phyloP scores from a whole-genome alignment of 805 yeast species.

The Ogataea pignaliae region DNA sequence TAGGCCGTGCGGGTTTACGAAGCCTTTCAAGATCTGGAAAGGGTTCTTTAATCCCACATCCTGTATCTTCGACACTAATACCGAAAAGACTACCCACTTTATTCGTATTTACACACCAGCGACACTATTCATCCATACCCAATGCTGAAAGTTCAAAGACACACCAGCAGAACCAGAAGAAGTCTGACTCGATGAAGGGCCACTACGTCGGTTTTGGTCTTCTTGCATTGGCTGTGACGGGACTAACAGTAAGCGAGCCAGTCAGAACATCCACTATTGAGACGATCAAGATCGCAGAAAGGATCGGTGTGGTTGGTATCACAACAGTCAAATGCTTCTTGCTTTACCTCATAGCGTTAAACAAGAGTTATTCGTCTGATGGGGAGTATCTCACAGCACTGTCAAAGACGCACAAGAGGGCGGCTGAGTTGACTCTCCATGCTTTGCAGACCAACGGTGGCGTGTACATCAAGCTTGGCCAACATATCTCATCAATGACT shows the following conservation, averaged over 20 bases:
- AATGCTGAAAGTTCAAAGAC: too few species aligned
- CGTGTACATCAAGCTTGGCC: slow-evolving; percentile 89
- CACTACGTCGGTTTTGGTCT: slow-evolving; percentile 21
- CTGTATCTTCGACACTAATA: too few species aligned
- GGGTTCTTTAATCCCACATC: too few species aligned
- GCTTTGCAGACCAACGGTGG: slow-evolving; percentile 91
- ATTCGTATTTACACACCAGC: too few species aligned
- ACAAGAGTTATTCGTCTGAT: slow-evolving; percentile 32
- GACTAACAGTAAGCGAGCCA: slow-evolving; percentile 29
- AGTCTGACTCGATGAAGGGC: slow-evolving; percentile 4
- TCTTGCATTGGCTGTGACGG: slow-evolving; percentile 7
- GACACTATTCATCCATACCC: too few species aligned
- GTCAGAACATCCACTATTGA: slow-evolving; percentile 34
- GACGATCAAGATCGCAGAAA: slow-evolving; percentile 33
- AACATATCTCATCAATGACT: slow-evolving; percentile 88
- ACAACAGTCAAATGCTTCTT: slow-evolving; percentile 74
- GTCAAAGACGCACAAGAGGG: slow-evolving; percentile 60
- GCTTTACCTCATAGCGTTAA: slow-evolving; percentile 58
- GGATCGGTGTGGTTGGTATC: slow-evolving; percentile 58
- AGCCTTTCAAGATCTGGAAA: too few species aligned
- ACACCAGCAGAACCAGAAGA: neutral
- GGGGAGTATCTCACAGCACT: slow-evolving; percentile 52
- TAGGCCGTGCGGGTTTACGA: too few species aligned
- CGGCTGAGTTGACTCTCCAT: slow-evolving; percentile 72
- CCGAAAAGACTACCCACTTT: too few species aligned